phyloP scores from a whole-genome alignment of 2,329 filamentous ascomycete species.

The Monilinia fructicola region DNA sequence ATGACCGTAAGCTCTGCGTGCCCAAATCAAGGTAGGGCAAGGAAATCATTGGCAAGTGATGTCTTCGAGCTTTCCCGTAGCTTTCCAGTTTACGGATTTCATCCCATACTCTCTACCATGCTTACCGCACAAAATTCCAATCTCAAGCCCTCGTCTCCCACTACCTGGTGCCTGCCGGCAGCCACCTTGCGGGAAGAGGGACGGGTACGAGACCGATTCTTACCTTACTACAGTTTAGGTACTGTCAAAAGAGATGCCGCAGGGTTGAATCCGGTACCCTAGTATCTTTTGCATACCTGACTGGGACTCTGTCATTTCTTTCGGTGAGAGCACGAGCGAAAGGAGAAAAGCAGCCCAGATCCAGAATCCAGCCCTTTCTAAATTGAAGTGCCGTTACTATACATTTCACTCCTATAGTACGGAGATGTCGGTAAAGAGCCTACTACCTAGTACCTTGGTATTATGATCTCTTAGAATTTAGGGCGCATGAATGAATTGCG shows the following conservation, averaged over 20 bases:
- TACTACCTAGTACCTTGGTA: not conserved
- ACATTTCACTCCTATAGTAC: not conserved
- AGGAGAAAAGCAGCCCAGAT: not conserved
- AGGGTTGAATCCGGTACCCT: conserved; percentile 16
- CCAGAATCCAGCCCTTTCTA: conserved; percentile 2
- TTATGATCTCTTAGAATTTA: conserved; percentile 5
- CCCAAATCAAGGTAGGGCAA: conserved; percentile 27
- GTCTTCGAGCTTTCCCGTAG: conserved; percentile 6
- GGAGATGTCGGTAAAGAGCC: conserved; percentile 1
- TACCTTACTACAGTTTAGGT: not conserved
- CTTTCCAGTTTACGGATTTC: conserved; percentile 5
- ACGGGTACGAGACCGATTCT: conserved; percentile 13
- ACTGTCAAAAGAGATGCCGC: conserved; percentile 10
- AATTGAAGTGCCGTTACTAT: conserved; percentile 13
- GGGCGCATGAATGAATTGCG: conserved; percentile 30
- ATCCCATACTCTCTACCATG: not conserved
- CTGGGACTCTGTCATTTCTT: conserved; percentile 26
- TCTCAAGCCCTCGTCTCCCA: conserved; percentile 34
- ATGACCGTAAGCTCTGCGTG: conserved; percentile 26
- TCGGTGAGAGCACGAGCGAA: conserved; percentile 21
- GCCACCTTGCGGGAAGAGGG: conserved; percentile 24
- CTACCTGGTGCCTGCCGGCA: conserved; percentile 33
- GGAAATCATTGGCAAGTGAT: conserved; percentile 8
- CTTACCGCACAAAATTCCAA: conserved; percentile 1
- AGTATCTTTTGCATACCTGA: conserved; percentile 27